phyloP scores from a whole-genome alignment of 78 protist species.

The Goniomonas avonlea region DNA sequence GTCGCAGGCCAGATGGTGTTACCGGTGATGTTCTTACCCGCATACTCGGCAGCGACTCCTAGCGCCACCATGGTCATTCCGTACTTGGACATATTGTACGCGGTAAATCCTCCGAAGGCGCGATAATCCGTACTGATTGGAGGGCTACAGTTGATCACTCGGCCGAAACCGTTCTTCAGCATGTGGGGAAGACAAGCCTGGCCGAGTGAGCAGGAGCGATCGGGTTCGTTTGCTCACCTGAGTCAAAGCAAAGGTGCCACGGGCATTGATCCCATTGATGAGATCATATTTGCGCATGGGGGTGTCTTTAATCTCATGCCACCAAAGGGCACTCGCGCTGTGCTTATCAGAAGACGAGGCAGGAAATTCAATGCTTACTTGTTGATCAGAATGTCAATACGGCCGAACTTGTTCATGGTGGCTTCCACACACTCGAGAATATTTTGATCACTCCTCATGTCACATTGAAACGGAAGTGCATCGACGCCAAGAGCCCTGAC shows the following conservation, averaged over 20 bases:
- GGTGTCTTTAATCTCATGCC: too few relatives aligned
- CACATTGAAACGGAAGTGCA: too few relatives aligned
- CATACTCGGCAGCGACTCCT: background rate
- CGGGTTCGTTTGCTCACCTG: too few relatives aligned
- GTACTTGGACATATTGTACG: background rate
- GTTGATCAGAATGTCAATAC: background rate
- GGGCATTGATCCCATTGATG: background rate
- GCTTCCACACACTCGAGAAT: background rate
- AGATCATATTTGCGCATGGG: too few relatives aligned
- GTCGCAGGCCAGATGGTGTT: background rate
- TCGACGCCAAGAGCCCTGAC: too few relatives aligned
- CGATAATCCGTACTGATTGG: too few relatives aligned
- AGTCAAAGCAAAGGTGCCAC: background rate
- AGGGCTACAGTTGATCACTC: too few relatives aligned
- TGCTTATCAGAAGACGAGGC: background rate
- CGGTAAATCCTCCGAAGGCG: background rate
- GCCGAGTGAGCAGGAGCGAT: too few relatives aligned
- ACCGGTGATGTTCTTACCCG: background rate
- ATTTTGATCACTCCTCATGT: too few relatives aligned
- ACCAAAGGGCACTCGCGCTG: too few relatives aligned
- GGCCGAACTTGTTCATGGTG: background rate
- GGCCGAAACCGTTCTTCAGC: too few relatives aligned
- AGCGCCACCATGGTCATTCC: background rate
- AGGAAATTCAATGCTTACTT: background rate
- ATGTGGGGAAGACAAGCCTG: background rate